Evolutionary conservation across 2,329 filamentous ascomycete genomes (phyloP).

Genomic region (Diaporthe australafricana): DNA sequence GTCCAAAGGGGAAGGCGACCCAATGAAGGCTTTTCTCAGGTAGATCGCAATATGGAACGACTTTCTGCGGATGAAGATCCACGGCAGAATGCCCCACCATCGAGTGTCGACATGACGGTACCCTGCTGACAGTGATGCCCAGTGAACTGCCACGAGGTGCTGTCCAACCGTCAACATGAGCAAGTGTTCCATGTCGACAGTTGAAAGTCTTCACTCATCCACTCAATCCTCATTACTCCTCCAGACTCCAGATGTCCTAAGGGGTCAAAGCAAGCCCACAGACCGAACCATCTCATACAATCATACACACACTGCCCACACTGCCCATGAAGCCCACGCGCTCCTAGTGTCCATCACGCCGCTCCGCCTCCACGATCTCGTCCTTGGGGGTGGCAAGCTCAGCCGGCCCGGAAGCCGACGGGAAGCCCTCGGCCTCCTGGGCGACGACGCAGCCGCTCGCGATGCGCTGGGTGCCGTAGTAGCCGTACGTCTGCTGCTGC

Average conservation of each 20-base stretch:
- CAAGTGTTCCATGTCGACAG: background rate
- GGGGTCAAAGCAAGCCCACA: too few species aligned
- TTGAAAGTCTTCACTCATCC: background rate
- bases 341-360: background rate
- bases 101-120: background rate
- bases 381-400: constrained; percentile 1
- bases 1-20: background rate
- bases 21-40: constrained; percentile 9
- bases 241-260: constrained; percentile 19
- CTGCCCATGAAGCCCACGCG: too few species aligned
- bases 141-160: background rate
- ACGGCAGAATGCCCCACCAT: background rate
- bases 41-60: background rate
- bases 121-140: background rate
- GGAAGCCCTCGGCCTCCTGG: background rate
- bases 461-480: constrained; percentile 14
- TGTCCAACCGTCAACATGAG: background rate
- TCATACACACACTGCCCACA: background rate
- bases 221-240: background rate
- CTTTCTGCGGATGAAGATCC: background rate
- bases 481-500: constrained; percentile 17
- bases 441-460: background rate
- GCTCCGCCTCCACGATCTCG: background rate
- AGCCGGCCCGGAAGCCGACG: background rate
- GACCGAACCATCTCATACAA: too few species aligned